A percentile compares a stretch with the other conserved stretches of the same genome.
Evolutionary conservation across 805 yeast species (phyloP).

Genomic region (Yamadazyma paraphyllophila): DNA sequence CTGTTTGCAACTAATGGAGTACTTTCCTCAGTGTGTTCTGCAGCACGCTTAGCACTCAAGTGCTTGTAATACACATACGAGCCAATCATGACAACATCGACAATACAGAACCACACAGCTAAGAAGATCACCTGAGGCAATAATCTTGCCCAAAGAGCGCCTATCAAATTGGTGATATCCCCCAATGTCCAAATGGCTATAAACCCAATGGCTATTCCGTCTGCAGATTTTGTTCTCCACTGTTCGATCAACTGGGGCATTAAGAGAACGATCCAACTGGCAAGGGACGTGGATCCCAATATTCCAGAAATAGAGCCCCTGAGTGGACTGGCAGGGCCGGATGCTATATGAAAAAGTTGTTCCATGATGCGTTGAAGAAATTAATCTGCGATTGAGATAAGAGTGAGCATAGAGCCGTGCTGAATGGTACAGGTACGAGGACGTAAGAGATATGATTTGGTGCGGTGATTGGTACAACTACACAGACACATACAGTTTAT

Average conservation of each 20-base stretch:
- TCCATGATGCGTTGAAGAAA: background rate
- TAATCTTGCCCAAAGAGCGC: conserved; percentile 67
- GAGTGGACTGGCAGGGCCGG: conserved; percentile 8
- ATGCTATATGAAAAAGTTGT: conserved; percentile 1
- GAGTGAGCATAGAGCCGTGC: background rate
- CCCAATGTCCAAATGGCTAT: conserved; percentile 70
- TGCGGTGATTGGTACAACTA: too few relatives aligned
- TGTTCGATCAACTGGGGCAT: conserved; percentile 79
- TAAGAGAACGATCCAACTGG: conserved; percentile 76
- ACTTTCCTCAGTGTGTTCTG: conserved; percentile 8
- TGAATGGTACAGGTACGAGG: conserved; percentile 1
- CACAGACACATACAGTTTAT: too few relatives aligned
- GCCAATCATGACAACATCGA: conserved; percentile 57
- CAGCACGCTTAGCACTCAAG: conserved; percentile 19
- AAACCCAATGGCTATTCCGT: conserved; percentile 71
- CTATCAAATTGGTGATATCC: conserved; percentile 64
- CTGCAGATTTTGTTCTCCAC: conserved; percentile 72
- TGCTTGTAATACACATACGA: conserved; percentile 59
- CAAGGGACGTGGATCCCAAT: conserved; percentile 68
- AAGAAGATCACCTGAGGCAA: conserved; percentile 67
- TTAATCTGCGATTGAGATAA: background rate
- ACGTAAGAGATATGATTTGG: too few relatives aligned
- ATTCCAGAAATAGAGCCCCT: conserved; percentile 55
- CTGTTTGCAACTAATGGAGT: conserved; percentile 38
- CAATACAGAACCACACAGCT: conserved; percentile 75